Percentiles rank a stretch among this genome's conserved stretches.
Evolutionary conservation across 208 protist species (phyloP).

Genomic region (Leishmania aethiopica): DNA sequence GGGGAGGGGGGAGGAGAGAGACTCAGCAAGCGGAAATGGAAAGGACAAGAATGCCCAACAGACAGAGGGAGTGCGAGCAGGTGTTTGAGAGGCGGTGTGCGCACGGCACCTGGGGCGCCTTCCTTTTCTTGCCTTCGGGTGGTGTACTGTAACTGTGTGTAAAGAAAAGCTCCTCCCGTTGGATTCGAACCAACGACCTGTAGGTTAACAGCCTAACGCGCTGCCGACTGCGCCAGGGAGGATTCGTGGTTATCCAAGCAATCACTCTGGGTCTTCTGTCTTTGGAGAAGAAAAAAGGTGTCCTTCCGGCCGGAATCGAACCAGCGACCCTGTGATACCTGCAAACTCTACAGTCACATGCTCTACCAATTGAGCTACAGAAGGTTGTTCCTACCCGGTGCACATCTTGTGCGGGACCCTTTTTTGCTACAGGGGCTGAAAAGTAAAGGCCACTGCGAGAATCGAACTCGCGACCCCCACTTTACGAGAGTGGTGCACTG

Average conservation of each 20-base stretch:
- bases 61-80: not conserved
- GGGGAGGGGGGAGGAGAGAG: too few relatives aligned
- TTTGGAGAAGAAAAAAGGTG: conserved; percentile 20
- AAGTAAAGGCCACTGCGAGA: conserved; percentile 78
- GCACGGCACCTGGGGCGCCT: not conserved
- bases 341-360: conserved; percentile 29
- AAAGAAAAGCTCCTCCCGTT: conserved; percentile 92
- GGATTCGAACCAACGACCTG: conserved; percentile 96
- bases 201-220: conserved; percentile 96
- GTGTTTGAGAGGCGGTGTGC: not conserved
- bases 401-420: rapidly evolving
- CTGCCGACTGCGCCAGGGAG: conserved; percentile 95
- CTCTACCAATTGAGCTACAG: conserved; percentile 10
- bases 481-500: conserved; percentile 96
- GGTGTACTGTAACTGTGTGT: rapidly evolving
- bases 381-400: not conserved
- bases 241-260: conserved; percentile 15
- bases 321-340: conserved; percentile 59
- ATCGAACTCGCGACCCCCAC: conserved; percentile 95
- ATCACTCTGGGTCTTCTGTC: too few relatives aligned
- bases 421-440: too few relatives aligned
- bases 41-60: too few relatives aligned
- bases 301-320: conserved; percentile 79
- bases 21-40: too few relatives aligned
- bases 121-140: too few relatives aligned